phyloP scores from a whole-genome alignment of 2,329 filamentous ascomycete genomes.

The Cytospora mali region DNA sequence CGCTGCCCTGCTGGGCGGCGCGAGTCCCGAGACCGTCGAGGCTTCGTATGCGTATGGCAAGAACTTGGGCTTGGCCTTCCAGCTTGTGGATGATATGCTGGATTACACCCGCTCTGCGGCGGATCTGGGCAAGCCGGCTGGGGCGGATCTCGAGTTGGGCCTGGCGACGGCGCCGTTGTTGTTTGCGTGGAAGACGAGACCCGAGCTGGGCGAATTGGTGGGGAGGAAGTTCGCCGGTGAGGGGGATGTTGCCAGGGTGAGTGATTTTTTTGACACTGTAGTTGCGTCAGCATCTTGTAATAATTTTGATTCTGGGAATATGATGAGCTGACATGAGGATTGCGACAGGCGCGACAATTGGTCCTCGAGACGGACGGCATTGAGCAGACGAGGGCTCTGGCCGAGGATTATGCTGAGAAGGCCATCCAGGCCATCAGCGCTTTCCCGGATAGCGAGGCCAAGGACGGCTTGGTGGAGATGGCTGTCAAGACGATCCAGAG shows the following conservation, averaged over 20 bases:
- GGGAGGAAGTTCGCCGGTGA: constrained; percentile 84
- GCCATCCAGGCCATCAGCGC: constrained; percentile 80
- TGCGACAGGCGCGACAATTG: constrained; percentile 78
- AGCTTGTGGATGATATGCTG: constrained; percentile 96
- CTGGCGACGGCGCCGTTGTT: constrained; percentile 90
- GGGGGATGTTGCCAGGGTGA: constrained; percentile 83
- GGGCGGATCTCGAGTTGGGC: constrained; percentile 89
- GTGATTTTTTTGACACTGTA: constrained; percentile 37
- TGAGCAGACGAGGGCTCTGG: constrained; percentile 86
- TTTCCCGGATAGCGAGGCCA: constrained; percentile 95
- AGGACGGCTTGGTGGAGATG: constrained; percentile 89
- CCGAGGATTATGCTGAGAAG: constrained; percentile 86
- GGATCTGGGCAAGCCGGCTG: constrained; percentile 91
- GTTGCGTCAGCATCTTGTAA: too few species aligned
- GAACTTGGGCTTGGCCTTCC: constrained; percentile 92
- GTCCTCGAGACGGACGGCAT: constrained; percentile 84
- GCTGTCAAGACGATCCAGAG: constrained; percentile 88
- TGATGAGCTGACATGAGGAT: constrained; percentile 12
- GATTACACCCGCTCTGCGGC: constrained; percentile 87
- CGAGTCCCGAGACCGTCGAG: constrained; percentile 77
- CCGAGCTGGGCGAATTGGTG: constrained; percentile 82
- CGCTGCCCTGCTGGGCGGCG: constrained; percentile 80
- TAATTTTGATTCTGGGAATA: too few species aligned
- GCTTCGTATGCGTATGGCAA: constrained; percentile 90
- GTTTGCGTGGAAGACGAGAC: constrained; percentile 91